phyloP scores from a whole-genome alignment of 768 basidiomycete genomes.

The Macrolepiota dolichaula region DNA sequence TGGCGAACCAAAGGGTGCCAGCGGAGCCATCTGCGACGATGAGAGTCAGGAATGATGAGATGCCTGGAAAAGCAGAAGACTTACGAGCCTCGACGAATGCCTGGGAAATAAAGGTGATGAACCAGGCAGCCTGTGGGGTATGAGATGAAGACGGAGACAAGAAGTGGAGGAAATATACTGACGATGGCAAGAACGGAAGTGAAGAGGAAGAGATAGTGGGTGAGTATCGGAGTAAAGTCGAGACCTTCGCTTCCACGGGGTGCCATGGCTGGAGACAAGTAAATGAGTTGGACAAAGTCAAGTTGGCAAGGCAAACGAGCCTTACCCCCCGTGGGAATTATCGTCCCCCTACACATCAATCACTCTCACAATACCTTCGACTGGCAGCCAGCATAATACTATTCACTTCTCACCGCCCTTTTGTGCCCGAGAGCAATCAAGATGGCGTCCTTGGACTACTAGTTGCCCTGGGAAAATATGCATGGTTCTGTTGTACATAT shows the following conservation, averaged over 20 bases:
- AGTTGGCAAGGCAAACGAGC: slow-evolving; percentile 12
- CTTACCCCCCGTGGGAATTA: slow-evolving; percentile 11
- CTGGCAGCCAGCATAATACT: no score
- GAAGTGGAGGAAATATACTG: slow-evolving; percentile 28
- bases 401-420: no score
- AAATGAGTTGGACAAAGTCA: slow-evolving; percentile 11
- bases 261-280: slow-evolving; percentile 35
- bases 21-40: slow-evolving; percentile 40
- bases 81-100: slow-evolving; percentile 56
- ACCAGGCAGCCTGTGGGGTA: slow-evolving; percentile 60
- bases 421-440: no score
- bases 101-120: slow-evolving; percentile 76
- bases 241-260: slow-evolving; percentile 62
- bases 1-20: slow-evolving; percentile 78
- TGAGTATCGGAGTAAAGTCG: slow-evolving; percentile 85
- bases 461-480: no score
- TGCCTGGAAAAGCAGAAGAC: slow-evolving; percentile 11
- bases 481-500: no score
- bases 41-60: neutral
- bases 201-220: slow-evolving; percentile 89
- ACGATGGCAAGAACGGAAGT: slow-evolving; percentile 82
- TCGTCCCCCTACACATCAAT: no score
- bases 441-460: no score
- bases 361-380: no score
- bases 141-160: slow-evolving; percentile 10